Conservation (phyloP, 192 early-diverging fungal genomes). For the Entomortierella beljakovae region DNA sequence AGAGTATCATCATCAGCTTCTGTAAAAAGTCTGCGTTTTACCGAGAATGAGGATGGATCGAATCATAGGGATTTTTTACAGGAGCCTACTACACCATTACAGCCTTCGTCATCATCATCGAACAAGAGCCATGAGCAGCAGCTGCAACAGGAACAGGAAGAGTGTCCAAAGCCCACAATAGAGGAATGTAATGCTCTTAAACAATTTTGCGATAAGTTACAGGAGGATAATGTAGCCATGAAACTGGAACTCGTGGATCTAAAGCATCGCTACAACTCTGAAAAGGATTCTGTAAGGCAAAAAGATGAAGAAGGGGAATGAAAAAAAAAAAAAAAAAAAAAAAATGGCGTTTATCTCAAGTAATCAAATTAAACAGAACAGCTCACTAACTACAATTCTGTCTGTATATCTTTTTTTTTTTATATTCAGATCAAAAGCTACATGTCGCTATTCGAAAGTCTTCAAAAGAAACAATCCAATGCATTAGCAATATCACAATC, state of each 20-base stretch:
- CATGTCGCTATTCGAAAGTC: constrained; percentile 48
- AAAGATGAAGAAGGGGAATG: neutral
- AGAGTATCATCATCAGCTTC: neutral
- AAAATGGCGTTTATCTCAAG: neutral
- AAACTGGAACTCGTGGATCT: constrained; percentile 32
- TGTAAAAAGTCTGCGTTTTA: neutral
- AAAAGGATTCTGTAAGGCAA: constrained; percentile 35
- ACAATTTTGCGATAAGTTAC: constrained; percentile 25
- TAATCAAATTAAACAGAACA: neutral
- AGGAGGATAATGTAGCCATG: constrained; percentile 41
- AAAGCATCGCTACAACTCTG: constrained; percentile 23
- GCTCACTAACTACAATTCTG: neutral
- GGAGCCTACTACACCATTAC: neutral
- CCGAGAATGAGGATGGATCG: neutral
- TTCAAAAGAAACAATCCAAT: constrained; percentile 52
- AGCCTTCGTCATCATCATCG: neutral
- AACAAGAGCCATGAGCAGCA: neutral
- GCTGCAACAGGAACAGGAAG: constrained; percentile 1
- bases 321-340: neutral
- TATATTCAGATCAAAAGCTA: constrained; percentile 36
- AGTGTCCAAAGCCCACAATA: neutral
- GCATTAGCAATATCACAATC: constrained; percentile 39
- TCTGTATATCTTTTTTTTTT: neutral
- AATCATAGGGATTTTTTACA: neutral
- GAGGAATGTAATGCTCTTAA: constrained; percentile 24